Percentiles rank a stretch among this genome's conserved stretches.
Conservation (phyloP, 192 early-diverging fungal species). For the Paraglomus occultum region DNA sequence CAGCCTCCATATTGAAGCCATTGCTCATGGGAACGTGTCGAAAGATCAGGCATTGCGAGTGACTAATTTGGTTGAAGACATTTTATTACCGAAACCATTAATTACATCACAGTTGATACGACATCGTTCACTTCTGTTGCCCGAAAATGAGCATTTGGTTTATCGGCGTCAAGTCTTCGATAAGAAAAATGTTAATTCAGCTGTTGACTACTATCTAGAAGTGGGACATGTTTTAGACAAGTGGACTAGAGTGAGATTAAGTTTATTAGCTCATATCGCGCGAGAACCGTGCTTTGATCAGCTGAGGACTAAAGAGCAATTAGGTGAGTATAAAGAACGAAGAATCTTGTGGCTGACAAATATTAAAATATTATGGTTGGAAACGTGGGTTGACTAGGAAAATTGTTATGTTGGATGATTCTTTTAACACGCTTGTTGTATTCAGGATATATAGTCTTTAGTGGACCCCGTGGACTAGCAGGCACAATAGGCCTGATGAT, state of each 20-base stretch:
- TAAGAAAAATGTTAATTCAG: conserved; percentile 77
- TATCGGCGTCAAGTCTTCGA: conserved; percentile 53
- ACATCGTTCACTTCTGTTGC: conserved; percentile 38
- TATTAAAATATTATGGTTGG: too few relatives aligned
- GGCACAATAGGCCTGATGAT: conserved; percentile 69
- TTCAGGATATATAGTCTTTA: conserved; percentile 61
- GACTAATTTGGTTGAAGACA: conserved; percentile 47
- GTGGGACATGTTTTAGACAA: conserved; percentile 56
- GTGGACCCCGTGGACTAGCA: conserved; percentile 48
- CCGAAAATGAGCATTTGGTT: conserved; percentile 34
- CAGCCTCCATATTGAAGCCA: conserved; percentile 65
- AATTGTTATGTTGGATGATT: neutral
- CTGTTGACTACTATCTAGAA: conserved; percentile 76
- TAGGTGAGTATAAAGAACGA: conserved; percentile 27
- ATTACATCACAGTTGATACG: conserved; percentile 41
- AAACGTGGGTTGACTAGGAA: neutral
- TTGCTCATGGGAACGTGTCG: conserved; percentile 78
- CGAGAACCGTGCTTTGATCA: conserved; percentile 89
- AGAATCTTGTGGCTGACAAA: too few relatives aligned
- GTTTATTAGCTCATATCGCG: conserved; percentile 71
- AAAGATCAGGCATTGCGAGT: conserved; percentile 54
- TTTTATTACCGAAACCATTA: conserved; percentile 55
- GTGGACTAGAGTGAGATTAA: conserved; percentile 48
- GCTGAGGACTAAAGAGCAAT: conserved; percentile 81
- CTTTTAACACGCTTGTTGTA: neutral